A percentile compares a stretch with the other conserved stretches of the same genome.
phyloP scores from a whole-genome alignment of 2,329 filamentous ascomycete genomes.

The Teratosphaeriaceae sp. region DNA sequence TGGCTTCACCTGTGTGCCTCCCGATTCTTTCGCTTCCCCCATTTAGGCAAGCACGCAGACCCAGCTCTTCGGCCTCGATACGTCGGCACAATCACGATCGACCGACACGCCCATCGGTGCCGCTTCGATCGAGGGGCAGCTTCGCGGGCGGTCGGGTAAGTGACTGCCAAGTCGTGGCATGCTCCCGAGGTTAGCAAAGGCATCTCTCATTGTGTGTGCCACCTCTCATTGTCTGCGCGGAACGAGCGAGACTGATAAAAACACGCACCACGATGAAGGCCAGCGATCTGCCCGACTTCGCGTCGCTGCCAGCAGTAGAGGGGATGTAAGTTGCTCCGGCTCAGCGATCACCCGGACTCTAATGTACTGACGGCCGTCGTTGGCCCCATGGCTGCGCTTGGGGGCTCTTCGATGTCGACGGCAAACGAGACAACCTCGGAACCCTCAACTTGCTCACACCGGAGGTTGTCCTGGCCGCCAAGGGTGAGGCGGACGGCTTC shows the following conservation, averaged over 20 bases:
- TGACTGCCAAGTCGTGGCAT: too few species aligned
- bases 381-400: slow-evolving; percentile 27
- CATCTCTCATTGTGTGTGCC: neutral
- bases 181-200: too few species aligned
- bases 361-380: neutral
- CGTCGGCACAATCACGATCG: too few species aligned
- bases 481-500: too few species aligned
- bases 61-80: too few species aligned
- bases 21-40: too few species aligned
- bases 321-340: slow-evolving; percentile 1
- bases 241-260: neutral
- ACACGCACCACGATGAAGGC: neutral
- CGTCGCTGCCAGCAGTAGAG: neutral
- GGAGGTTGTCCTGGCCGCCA: slow-evolving; percentile 36
- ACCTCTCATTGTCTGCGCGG: neutral
- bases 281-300: neutral
- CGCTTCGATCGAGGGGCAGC: too few species aligned
- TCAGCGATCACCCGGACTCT: neutral
- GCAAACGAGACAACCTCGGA: slow-evolving; percentile 44
- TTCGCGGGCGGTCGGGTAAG: too few species aligned
- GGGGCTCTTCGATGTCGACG: slow-evolving; percentile 37
- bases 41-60: too few species aligned
- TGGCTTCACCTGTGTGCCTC: too few species aligned
- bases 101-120: too few species aligned
- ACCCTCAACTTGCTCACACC: slow-evolving; percentile 50